Evolutionary conservation across 768 basidiomycete species (phyloP).

Genomic region (Jaapia argillacea): DNA sequence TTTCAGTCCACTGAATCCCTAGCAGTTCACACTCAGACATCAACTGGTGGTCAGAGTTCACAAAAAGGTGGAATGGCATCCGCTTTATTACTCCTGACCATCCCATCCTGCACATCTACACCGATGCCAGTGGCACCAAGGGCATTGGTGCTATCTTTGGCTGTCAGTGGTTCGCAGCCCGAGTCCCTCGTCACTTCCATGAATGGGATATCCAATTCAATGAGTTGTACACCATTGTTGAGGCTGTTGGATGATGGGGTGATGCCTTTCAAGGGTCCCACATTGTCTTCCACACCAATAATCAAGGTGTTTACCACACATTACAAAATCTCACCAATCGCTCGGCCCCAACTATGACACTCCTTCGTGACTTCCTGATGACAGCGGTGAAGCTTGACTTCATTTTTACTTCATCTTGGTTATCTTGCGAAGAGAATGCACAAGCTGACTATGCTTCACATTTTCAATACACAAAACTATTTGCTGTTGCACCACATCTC

Average conservation of each 20-base stretch:
- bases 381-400: no score
- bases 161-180: slow-evolving; percentile 16
- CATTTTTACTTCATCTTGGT: no score
- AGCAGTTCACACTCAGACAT: slow-evolving; percentile 14
- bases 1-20: slow-evolving; percentile 15
- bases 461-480: no score
- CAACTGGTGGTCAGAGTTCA: slow-evolving; percentile 21
- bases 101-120: slow-evolving; percentile 13
- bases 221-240: slow-evolving; percentile 20
- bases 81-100: no score
- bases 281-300: no score
- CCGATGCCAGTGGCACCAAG: slow-evolving; percentile 23
- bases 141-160: slow-evolving; percentile 18
- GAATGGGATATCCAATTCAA: slow-evolving; percentile 23
- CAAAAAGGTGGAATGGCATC: slow-evolving; percentile 21
- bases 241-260: slow-evolving; percentile 21
- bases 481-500: no score
- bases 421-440: no score
- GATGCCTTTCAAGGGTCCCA: slow-evolving; percentile 14
- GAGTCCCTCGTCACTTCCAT: slow-evolving; percentile 14
- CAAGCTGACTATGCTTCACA: no score
- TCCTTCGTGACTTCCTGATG: no score
- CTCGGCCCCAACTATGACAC: no score
- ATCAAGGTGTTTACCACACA: no score
- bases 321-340: no score